Evolutionary conservation across 192 early-diverging fungal genomes (phyloP), one percentile per base, ranked within the genome.

Genomic region (Geranomyces michiganensis): DNA sequence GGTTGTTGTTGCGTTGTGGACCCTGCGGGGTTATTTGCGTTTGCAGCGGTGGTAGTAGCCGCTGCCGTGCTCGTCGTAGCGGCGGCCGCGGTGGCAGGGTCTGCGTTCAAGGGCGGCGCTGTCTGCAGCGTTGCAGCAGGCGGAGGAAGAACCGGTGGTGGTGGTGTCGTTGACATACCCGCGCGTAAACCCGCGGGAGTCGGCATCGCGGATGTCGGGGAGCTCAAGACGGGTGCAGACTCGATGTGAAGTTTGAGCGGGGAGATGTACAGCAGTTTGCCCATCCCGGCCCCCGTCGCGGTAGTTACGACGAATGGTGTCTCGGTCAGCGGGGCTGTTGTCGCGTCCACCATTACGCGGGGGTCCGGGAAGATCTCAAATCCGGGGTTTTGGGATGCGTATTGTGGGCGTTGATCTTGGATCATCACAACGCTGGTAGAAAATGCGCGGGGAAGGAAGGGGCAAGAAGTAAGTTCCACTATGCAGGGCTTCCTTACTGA

Each of bases 291-390:
- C 0, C 67, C 65, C 0, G 73, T 68, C 12, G 51, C 60, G 0
- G 62, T 61, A 8, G 68, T 76, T 0, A 76, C 49, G 2, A 76
- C 32, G 59, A 41, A 76, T 0, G 67, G 59, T 27, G 74, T 70
- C 0, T 30, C n/a, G 41, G 36, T 7, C 36, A 5, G 47, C 29
- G 56, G 17, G 70, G 22, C 29, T 41, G 36, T 41, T 41, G 36
- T 41, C 3, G 67, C 30, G 44, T 26, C 26, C 9, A 36, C 56
- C 5, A 48, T 22, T 24, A 27, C 27, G 21, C 58, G 58, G 8
- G 73, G 66, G 51, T 70, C 67, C 22, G 69, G 68, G 26, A 65
- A 76, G 27, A 71, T 76, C 56, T 76, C 74, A 21, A 70, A 30
- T 19, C 60, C 51, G 41, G 66, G 67, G 45, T 73, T 78, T n/a